Evolutionary conservation across 108 stramenopile genomes (phyloP).

Genomic region (Fragilaria crotonensis): DNA sequence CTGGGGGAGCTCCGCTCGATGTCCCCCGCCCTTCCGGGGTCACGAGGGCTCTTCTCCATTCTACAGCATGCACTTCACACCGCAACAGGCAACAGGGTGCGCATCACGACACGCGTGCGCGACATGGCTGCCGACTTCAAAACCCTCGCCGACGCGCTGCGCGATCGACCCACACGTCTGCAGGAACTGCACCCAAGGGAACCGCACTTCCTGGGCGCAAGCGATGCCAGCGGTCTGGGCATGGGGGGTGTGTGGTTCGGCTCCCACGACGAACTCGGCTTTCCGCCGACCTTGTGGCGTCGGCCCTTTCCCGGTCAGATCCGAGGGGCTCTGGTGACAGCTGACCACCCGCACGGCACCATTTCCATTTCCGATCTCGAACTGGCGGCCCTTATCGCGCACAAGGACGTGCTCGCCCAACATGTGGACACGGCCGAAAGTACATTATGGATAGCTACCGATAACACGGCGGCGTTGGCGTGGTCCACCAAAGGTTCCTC

Average conservation of each 20-base stretch:
- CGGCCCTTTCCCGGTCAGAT: not conserved
- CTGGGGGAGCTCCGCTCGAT: too few relatives aligned
- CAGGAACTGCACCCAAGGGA: conserved; percentile 25
- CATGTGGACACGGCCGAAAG: not conserved
- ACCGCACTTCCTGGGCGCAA: conserved; percentile 18
- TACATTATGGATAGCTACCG: not conserved
- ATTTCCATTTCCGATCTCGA: not conserved
- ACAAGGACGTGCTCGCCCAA: not conserved
- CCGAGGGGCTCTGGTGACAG: not conserved
- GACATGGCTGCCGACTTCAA: not conserved
- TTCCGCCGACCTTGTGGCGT: not conserved
- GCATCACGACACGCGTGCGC: not conserved
- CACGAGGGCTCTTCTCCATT: too few relatives aligned
- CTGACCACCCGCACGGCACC: not conserved
- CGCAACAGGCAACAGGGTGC: not conserved
- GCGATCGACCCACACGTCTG: conserved; percentile 21
- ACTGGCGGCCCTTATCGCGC: not conserved
- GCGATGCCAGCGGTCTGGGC: conserved; percentile 29
- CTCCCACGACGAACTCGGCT: too few relatives aligned
- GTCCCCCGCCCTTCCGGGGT: too few relatives aligned
- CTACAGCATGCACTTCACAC: not conserved
- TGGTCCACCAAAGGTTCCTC: not conserved
- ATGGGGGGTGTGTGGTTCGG: too few relatives aligned
- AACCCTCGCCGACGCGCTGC: not conserved
- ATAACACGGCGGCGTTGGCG: not conserved